phyloP scores from a whole-genome alignment of 192 early-diverging fungal genomes.

The Radiomyces spectabilis region DNA sequence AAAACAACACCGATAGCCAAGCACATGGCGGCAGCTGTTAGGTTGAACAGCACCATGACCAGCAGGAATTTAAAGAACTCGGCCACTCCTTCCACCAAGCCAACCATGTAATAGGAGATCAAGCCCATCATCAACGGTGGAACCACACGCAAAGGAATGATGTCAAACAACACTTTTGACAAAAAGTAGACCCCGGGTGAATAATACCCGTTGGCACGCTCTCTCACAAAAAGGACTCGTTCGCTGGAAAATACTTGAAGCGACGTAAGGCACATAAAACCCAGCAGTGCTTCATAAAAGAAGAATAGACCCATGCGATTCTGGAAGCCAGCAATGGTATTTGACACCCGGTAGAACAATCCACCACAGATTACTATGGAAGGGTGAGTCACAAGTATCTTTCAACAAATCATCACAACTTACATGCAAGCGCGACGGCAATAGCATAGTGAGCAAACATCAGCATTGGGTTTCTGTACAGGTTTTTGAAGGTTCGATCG shows the following conservation, averaged over 20 bases:
- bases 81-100: conserved; percentile 50
- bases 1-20: conserved; percentile 70
- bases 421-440: conserved; percentile 55
- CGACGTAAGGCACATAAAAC: conserved; percentile 56
- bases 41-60: conserved; percentile 74
- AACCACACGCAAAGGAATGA: conserved; percentile 70
- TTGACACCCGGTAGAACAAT: conserved; percentile 55
- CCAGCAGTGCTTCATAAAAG: conserved; percentile 57
- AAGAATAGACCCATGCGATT: conserved; percentile 61
- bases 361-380: conserved; percentile 49
- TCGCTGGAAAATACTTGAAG: conserved; percentile 61
- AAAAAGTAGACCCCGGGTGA: conserved; percentile 58
- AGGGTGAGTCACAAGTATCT: conserved; percentile 25
- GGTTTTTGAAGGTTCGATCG: conserved; percentile 71
- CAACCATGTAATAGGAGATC: conserved; percentile 84
- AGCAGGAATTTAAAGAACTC: conserved; percentile 69
- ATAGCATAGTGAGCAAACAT: conserved; percentile 69
- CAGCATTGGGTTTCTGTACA: conserved; percentile 73
- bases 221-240: conserved; percentile 61
- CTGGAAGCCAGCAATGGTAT: conserved; percentile 51
- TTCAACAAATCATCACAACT: conserved; percentile 2
- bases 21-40: conserved; percentile 69
- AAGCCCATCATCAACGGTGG: conserved; percentile 74
- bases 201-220: conserved; percentile 73
- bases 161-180: conserved; percentile 65